Base-by-base conservation (phyloP, 371 early-diverging fungal species). In the Ordospora colligata region DNA sequence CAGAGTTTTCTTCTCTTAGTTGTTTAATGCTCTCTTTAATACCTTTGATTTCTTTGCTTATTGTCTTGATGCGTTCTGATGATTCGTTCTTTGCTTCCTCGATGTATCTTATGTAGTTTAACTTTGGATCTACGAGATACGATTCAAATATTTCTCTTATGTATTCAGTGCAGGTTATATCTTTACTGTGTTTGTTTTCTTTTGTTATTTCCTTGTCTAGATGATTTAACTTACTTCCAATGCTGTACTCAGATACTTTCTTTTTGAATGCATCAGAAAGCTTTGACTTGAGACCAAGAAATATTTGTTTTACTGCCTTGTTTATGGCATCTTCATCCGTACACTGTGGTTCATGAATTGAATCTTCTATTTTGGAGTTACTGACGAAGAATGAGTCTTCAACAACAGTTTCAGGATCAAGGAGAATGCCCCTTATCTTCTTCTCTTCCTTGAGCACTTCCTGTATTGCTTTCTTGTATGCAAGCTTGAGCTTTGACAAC, bases 81-180 rank as follows among this genome's bases (percentile, higher is more conserved):
- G 47, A 22, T 17, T 69, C 50, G 12, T 2, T 45, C 11, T 49
- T 54, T 46, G 64, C 32, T n/a, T 75, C 37, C 62, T 79, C 68
- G 32, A 71, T 43, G 9, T 46, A 27, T 47, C 66, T 37, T 43
- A 49, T 68, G 27, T 58, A 27, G 3, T 53, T 27, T 43, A 70
- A 32, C n/a, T 72, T 66, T 45, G 50, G 37, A 12, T 76, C 71
- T 12, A 71, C 67, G n/a, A 76, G 27, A 51, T 76, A 40, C 5
- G 69, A 68, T 17, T 77, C 77, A 68, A 76, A 67, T 12, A 80
- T 77, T 42, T 80, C 80, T 22, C 49, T 37, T 8, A 80, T 73
- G 42, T 80, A 80, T 37, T 45, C 66, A 21, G 25, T 47, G 50
- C 69, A 58, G 19, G 66, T 63, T 6, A 80, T 69, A 53, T 73